Conservation (phyloP, 148 eudicot genomes). For the Chenopodium berlandieri region DNA sequence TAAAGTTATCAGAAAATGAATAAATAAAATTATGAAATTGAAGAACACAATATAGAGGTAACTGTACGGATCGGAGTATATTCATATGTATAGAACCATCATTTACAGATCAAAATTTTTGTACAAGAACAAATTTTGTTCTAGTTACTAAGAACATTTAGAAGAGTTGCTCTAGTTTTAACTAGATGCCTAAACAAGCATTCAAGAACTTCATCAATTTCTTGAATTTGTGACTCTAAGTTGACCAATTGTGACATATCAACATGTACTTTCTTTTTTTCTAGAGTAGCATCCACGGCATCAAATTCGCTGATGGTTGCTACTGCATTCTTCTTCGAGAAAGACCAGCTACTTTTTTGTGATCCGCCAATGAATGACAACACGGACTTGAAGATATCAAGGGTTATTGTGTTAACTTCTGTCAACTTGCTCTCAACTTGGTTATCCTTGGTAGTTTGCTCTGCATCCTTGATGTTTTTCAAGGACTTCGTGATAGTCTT, state of each 20-base stretch:
- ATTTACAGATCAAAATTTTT: slow-evolving; percentile 6
- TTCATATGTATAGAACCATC: not conserved
- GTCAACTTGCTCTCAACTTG: slow-evolving; percentile 1
- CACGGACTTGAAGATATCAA: slow-evolving; percentile 17
- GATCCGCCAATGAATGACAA: slow-evolving; percentile 12
- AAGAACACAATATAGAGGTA: not conserved
- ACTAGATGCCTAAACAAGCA: slow-evolving; percentile 40
- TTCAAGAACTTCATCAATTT: slow-evolving; percentile 39
- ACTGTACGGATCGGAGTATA: not conserved
- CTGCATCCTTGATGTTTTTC: slow-evolving; percentile 17
- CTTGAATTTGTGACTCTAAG: slow-evolving; percentile 32
- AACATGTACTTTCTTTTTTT: slow-evolving; percentile 7
- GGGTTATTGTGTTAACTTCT: slow-evolving; percentile 22
- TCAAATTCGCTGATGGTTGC: slow-evolving; percentile 15
- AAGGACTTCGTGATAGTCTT: slow-evolving; percentile 27
- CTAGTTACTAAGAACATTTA: slow-evolving; percentile 47
- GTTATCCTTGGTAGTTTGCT: not conserved
- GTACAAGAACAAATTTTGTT: not conserved
- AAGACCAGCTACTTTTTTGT: slow-evolving; percentile 16
- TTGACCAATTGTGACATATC: slow-evolving; percentile 12
- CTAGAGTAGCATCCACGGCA: slow-evolving; percentile 17
- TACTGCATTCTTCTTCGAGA: slow-evolving; percentile 5
- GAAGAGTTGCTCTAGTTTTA: slow-evolving; percentile 48
- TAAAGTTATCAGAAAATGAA: too few species aligned
- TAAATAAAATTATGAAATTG: not conserved